These are phyloP conservation scores for Daldinia vernicosa DNA, from an alignment of 495 filamentous ascomycete species.

Conservation along the genomic window DNA sequence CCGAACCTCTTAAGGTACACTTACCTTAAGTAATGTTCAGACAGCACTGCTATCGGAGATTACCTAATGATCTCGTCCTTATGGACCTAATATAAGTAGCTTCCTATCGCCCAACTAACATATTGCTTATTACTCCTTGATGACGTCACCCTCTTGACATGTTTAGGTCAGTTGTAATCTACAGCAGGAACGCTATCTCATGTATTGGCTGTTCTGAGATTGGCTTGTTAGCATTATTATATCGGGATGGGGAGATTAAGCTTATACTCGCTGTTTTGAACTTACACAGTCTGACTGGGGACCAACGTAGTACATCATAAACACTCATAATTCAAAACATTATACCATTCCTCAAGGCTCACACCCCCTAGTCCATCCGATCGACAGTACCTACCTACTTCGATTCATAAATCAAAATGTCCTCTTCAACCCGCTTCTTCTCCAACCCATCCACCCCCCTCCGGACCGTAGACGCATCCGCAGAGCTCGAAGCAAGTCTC, in stretches of 20 bases:
- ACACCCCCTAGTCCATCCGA: not conserved
- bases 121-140: not conserved
- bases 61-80: too few relatives aligned
- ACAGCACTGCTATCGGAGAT: too few relatives aligned
- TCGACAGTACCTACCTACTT: not conserved
- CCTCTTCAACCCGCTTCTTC: slow-evolving; percentile 23
- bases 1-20: too few relatives aligned
- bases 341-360: not conserved
- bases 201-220: too few relatives aligned
- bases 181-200: not conserved
- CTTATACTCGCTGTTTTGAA: not conserved
- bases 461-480: slow-evolving; percentile 15
- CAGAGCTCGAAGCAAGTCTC: slow-evolving; percentile 35
- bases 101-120: not conserved
- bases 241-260: not conserved
- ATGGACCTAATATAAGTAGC: too few relatives aligned
- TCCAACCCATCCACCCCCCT: slow-evolving; percentile 7
- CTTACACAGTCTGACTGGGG: not conserved
- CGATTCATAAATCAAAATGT: slow-evolving; percentile 3
- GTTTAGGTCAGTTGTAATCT: not conserved
- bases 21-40: not conserved
- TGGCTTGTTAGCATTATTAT: too few relatives aligned
- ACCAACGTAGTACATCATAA: not conserved
- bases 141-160: slow-evolving; percentile 17
- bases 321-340: not conserved